A percentile compares a stretch with the other conserved stretches of the same genome.
Conservation (phyloP, 2,329 filamentous ascomycete genomes). For the Alternaria dauci region DNA sequence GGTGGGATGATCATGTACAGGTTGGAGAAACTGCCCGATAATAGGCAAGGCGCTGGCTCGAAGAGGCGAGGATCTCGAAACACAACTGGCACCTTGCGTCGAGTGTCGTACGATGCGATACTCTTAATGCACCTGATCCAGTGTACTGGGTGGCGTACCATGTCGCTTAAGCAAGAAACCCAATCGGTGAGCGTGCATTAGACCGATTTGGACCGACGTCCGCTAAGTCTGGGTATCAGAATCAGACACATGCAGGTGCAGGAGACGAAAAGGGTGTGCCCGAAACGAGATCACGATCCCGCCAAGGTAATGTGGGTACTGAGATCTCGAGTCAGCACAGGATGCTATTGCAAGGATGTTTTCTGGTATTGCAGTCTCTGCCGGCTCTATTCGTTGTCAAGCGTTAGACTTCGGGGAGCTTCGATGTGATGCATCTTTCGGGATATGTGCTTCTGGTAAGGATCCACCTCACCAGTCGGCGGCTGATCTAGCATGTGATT, state of each 20-base stretch:
- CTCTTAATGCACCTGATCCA: slow-evolving; percentile 22
- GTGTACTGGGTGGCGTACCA: slow-evolving; percentile 12
- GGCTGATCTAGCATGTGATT: slow-evolving; percentile 10
- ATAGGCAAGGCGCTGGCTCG: slow-evolving; percentile 7
- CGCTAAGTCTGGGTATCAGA: slow-evolving; percentile 19
- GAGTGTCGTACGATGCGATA: slow-evolving; percentile 28
- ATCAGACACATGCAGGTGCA: slow-evolving; percentile 19
- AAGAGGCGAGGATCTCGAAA: slow-evolving; percentile 18
- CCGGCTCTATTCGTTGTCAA: slow-evolving; percentile 8
- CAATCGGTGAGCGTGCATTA: slow-evolving; percentile 18
- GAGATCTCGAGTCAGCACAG: slow-evolving; percentile 16
- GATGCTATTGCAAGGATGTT: slow-evolving; percentile 11
- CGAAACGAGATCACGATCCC: slow-evolving; percentile 22
- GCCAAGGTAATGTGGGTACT: slow-evolving; percentile 8
- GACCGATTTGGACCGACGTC: slow-evolving; percentile 16
- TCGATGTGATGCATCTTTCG: slow-evolving; percentile 4
- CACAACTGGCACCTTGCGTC: slow-evolving; percentile 15
- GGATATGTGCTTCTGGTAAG: slow-evolving; percentile 11
- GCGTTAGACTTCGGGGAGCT: slow-evolving; percentile 6
- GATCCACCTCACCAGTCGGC: slow-evolving; percentile 7
- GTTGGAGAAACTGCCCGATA: slow-evolving; percentile 11
- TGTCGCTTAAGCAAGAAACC: slow-evolving; percentile 28
- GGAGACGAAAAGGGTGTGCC: slow-evolving; percentile 19
- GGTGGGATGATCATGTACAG: slow-evolving; percentile 16
- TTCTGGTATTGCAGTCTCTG: slow-evolving; percentile 10